phyloP scores from a whole-genome alignment of 176 grass and related monocot species.

The Olyra latifolia region DNA sequence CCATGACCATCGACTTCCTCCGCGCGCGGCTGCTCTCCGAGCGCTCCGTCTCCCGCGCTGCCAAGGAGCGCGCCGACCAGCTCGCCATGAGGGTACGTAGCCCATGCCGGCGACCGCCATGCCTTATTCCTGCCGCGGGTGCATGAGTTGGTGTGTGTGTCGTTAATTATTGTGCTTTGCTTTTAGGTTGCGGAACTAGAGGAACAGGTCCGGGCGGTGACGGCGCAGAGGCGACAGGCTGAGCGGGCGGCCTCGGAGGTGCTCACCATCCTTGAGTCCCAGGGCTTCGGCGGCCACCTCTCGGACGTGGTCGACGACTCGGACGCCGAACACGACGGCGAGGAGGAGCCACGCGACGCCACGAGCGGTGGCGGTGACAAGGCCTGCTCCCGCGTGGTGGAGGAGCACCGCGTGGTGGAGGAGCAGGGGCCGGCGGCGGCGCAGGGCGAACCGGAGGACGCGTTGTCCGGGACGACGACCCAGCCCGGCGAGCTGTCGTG shows the following conservation, averaged over 20 bases:
- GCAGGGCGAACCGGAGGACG: constrained; percentile 41
- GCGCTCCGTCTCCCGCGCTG: constrained; percentile 77
- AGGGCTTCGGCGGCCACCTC: constrained; percentile 58
- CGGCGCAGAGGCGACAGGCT: constrained; percentile 67
- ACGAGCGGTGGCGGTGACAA: background rate
- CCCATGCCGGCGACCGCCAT: background rate
- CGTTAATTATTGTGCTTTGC: too few relatives aligned
- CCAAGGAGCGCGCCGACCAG: constrained; percentile 80
- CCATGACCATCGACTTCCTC: constrained; percentile 97
- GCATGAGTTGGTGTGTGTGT: too few relatives aligned
- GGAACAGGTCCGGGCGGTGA: constrained; percentile 77
- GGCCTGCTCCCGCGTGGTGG: background rate
- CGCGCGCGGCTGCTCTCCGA: constrained; percentile 94
- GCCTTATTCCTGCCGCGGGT: background rate
- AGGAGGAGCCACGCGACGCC: background rate
- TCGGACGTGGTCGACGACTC: constrained; percentile 60
- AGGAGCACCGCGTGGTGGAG: constrained; percentile 8
- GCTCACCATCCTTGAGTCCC: constrained; percentile 57
- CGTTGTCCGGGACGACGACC: constrained; percentile 51
- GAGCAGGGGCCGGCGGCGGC: background rate
- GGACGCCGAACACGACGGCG: constrained; percentile 46
- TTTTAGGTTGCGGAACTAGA: constrained; percentile 83
- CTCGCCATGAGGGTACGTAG: constrained; percentile 68
- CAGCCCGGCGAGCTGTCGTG: constrained; percentile 70
- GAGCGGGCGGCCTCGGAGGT: constrained; percentile 68